Evolutionary conservation across 441 rosid species (phyloP).

Genomic region (Aquilaria agallochum): DNA sequence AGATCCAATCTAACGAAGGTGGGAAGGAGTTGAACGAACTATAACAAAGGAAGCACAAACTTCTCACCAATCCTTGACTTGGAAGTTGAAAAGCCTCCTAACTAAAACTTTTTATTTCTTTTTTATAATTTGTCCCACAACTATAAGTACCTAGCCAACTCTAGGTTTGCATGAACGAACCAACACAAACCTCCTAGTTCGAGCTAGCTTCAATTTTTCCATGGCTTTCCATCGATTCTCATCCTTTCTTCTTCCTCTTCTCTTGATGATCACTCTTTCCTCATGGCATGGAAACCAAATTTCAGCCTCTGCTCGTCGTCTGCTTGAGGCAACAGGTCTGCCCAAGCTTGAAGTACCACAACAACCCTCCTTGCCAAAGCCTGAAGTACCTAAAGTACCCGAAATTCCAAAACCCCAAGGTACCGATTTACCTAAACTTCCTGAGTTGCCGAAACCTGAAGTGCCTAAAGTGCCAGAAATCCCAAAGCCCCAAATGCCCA

Average conservation of each 20-base stretch:
- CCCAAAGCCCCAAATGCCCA: constrained; percentile 16
- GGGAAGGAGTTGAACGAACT: constrained; percentile 19
- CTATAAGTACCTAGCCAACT: constrained; percentile 14
- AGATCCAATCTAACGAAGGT: too few relatives aligned
- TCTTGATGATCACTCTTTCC: constrained; percentile 16
- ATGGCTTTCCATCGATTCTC: constrained; percentile 17
- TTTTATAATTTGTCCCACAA: neutral
- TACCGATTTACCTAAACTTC: constrained; percentile 18
- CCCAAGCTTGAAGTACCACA: constrained; percentile 11
- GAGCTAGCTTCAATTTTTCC: neutral
- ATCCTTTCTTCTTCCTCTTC: constrained; percentile 11
- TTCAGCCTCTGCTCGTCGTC: constrained; percentile 13
- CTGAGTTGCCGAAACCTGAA: constrained; percentile 23
- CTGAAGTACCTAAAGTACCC: constrained; percentile 13
- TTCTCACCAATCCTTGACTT: constrained; percentile 10
- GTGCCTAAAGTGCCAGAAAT: constrained; percentile 23
- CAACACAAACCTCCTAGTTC: neutral
- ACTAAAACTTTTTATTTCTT: too few relatives aligned
- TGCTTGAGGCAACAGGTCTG: constrained; percentile 14
- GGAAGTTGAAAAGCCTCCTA: too few relatives aligned
- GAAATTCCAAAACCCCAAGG: constrained; percentile 25
- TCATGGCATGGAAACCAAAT: constrained; percentile 8
- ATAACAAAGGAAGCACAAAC: neutral
- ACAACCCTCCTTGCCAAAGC: constrained; percentile 14
- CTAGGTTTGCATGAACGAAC: constrained; percentile 2